These are phyloP conservation scores for Pythium rhizo-oryzae DNA, from an alignment of 352 stramenopile genomes.

Conservation along the genomic window DNA sequence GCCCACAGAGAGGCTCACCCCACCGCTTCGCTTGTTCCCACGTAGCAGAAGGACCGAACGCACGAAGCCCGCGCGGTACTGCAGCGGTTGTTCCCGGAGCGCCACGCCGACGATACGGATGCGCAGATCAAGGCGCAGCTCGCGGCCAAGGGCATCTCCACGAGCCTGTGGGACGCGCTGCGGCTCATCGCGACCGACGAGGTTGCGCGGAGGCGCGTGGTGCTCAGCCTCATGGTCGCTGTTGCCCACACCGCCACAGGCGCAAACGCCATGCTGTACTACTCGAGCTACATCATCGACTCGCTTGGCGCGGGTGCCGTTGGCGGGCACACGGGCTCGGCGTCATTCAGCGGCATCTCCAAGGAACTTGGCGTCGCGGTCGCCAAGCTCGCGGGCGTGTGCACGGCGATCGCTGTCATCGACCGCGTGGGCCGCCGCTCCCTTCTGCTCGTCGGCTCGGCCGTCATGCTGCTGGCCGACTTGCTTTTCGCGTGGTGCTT, in stretches of 20 bases:
- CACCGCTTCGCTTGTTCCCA: neutral
- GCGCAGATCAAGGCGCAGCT: slow-evolving; percentile 32
- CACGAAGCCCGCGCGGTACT: slow-evolving; percentile 48
- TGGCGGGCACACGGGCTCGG: neutral
- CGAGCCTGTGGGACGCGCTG: slow-evolving; percentile 39
- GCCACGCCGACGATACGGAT: slow-evolving; percentile 13
- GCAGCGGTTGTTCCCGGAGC: slow-evolving; percentile 28
- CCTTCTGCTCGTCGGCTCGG: slow-evolving; percentile 58
- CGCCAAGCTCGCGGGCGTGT: slow-evolving; percentile 67
- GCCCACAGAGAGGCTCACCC: neutral
- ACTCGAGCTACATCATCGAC: slow-evolving; percentile 74
- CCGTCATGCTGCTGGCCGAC: slow-evolving; percentile 54
- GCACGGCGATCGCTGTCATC: slow-evolving; percentile 50
- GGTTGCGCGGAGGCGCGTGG: slow-evolving; percentile 46
- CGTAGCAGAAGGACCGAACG: slow-evolving; percentile 47
- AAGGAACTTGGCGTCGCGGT: slow-evolving; percentile 70
- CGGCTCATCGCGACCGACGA: slow-evolving; percentile 41
- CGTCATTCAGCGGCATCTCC: slow-evolving; percentile 27
- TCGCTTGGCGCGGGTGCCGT: slow-evolving; percentile 32
- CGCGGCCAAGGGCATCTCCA: slow-evolving; percentile 32
- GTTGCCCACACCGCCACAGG: slow-evolving; percentile 68
- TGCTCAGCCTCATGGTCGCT: slow-evolving; percentile 60
- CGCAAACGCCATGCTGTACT: slow-evolving; percentile 82
- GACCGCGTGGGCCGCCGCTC: slow-evolving; percentile 62
- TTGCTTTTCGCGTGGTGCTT: slow-evolving; percentile 59